These are phyloP conservation scores for Vanderwaltozyma yarrowii DNA, from an alignment of 805 yeast species.

Conservation along the genomic window DNA sequence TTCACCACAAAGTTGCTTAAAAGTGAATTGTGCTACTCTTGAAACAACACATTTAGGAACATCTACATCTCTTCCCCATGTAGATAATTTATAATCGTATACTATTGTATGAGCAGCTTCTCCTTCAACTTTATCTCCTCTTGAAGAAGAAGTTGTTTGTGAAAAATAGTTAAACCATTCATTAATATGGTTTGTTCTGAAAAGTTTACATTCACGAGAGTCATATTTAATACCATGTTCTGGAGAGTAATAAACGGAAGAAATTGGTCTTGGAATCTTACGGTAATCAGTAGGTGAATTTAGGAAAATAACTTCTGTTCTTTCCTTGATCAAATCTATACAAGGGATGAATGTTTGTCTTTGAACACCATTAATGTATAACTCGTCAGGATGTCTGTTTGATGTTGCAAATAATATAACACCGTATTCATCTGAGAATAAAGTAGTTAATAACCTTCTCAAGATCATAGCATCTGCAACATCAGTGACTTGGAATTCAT, in stretches of 20 bases:
- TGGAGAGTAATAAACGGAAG: constrained; percentile 71
- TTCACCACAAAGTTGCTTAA: constrained; percentile 74
- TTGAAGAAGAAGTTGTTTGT: constrained; percentile 49
- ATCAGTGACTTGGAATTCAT: constrained; percentile 96
- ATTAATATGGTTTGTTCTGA: constrained; percentile 51
- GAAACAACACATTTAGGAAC: constrained; percentile 75
- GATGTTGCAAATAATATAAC: constrained; percentile 87
- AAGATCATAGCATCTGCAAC: constrained; percentile 98
- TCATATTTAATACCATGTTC: constrained; percentile 47
- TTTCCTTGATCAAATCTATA: constrained; percentile 62
- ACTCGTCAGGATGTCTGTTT: constrained; percentile 88
- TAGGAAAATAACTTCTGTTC: constrained; percentile 66
- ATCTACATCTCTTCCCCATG: constrained; percentile 80
- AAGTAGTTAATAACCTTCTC: constrained; percentile 56
- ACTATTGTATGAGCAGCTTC: constrained; percentile 8
- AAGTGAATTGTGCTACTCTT: constrained; percentile 81
- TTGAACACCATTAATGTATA: constrained; percentile 90
- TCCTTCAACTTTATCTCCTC: constrained; percentile 7
- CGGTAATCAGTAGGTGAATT: constrained; percentile 93
- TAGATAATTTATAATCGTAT: constrained; percentile 33
- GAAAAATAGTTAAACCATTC: constrained; percentile 76
- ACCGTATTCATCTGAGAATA: constrained; percentile 70
- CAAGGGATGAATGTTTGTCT: constrained; percentile 88
- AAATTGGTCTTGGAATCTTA: constrained; percentile 72
- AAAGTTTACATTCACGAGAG: constrained; percentile 39